Conservation (phyloP, 1,139 yeast species). For the Nakaseomyces kungkrabaensis region DNA sequence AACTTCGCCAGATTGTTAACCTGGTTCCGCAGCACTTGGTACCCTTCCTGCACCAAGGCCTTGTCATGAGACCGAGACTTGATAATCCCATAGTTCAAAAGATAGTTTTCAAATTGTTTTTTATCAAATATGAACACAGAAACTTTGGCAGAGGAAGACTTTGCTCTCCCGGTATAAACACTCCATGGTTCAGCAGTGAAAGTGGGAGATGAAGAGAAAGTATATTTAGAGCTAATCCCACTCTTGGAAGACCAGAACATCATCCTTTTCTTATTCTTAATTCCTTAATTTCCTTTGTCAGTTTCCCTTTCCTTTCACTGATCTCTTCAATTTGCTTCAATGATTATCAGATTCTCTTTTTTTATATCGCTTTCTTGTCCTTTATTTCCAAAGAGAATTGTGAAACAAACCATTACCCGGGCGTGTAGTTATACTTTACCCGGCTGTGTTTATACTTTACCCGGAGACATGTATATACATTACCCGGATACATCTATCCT, state of each 20-base stretch:
- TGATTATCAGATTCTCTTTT: too few relatives aligned
- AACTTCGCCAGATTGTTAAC: slow-evolving; percentile 66
- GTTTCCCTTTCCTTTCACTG: too few relatives aligned
- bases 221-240: slow-evolving; percentile 67
- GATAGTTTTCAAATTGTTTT: slow-evolving; percentile 52
- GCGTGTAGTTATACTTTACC: too few relatives aligned
- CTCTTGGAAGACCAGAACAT: slow-evolving; percentile 36
- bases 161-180: slow-evolving; percentile 71
- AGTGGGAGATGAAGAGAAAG: slow-evolving; percentile 63
- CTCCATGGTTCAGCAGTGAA: slow-evolving; percentile 80
- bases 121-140: slow-evolving; percentile 88
- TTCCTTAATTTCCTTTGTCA: too few relatives aligned
- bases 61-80: slow-evolving; percentile 30
- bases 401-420: too few relatives aligned
- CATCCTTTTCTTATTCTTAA: slow-evolving; percentile 3
- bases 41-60: slow-evolving; percentile 33
- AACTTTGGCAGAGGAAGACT: slow-evolving; percentile 38
- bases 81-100: slow-evolving; percentile 44
- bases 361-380: too few relatives aligned
- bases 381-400: too few relatives aligned
- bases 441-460: too few relatives aligned
- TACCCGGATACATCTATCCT: too few relatives aligned
- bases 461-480: too few relatives aligned
- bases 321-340: too few relatives aligned
- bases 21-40: slow-evolving; percentile 42